Base-by-base conservation (phyloP, 192 early-diverging fungal species). In the Coemansia sp. region DNA sequence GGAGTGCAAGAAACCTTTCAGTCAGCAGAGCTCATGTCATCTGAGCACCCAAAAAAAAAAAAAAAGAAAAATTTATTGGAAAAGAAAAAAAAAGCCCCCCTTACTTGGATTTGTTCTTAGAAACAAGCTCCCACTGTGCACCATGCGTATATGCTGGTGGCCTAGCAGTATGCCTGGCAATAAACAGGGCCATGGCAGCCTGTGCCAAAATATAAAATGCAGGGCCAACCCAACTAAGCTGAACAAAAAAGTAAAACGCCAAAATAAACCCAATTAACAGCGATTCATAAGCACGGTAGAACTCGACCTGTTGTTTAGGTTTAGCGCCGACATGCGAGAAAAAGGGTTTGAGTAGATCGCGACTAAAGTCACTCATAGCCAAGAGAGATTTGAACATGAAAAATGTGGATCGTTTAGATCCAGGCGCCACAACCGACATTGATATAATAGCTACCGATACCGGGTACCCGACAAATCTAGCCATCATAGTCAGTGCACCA, bases 361-460 rank as follows among this genome's bases (percentile, higher is more conserved):
- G 73, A 53, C 76, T 79, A 65, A 83, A 79, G n/a, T 73, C 77
- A 31, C 73, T 52, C 76, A 79, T 73, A 22, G 81, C 81, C 66
- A 83, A 60, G 16, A 83, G 73, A 58, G 81, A 79, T 29, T 83
- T 83, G 70, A 83, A 79, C 8, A 76, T 57, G 75, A 83, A 83
- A 43, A 75, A 33, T 15, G 77, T 68, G 22, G 71, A 52, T 16
- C 49, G 66, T 40, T 49, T 66, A 1, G 77, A 83, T 36, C 69
- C 73, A 7, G 76, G 81, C 15, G 74, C 67, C 31, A 75, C 53
- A 12, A 73, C 71, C 3, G 76, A 66, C 11, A 72, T 29, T 3
- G 68, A 61, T 5, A 68, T 68, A 27, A 79, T 72, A n/a, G 64
- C 76, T 2, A 47, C 70, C 1, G 81, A 60, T 3, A 47, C 57